Percentiles rank a stretch among this genome's conserved stretches.
These are phyloP conservation scores for Lecanosticta acicola DNA, from an alignment of 2,329 filamentous ascomycete species.

Conservation along the genomic window DNA sequence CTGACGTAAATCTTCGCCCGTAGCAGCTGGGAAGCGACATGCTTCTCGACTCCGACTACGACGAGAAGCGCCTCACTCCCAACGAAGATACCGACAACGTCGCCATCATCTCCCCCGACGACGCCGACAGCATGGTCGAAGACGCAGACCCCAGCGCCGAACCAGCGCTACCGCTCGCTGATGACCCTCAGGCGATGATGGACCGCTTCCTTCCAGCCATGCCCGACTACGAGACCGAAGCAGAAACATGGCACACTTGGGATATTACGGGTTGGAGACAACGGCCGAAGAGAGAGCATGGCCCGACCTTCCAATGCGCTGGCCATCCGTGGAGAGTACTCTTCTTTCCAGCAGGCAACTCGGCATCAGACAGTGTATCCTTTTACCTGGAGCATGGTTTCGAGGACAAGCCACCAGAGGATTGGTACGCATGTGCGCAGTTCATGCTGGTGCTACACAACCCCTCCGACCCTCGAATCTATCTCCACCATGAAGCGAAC, in stretches of 20 bases:
- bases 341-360: constrained; percentile 93
- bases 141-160: constrained; percentile 41
- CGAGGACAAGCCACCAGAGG: constrained; percentile 66
- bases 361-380: constrained; percentile 77
- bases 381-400: constrained; percentile 96
- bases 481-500: constrained; percentile 69
- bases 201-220: constrained; percentile 69
- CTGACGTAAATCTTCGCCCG: constrained; percentile 20
- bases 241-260: constrained; percentile 77
- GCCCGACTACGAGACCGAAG: constrained; percentile 73
- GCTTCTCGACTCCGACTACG: constrained; percentile 57
- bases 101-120: constrained; percentile 56
- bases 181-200: constrained; percentile 76
- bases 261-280: constrained; percentile 76
- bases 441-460: constrained; percentile 95
- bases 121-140: constrained; percentile 51
- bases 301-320: constrained; percentile 79
- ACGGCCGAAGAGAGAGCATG: constrained; percentile 74
- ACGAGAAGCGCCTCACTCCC: constrained; percentile 51
- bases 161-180: constrained; percentile 46
- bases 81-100: constrained; percentile 39
- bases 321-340: constrained; percentile 91
- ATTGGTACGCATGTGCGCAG: constrained; percentile 95
- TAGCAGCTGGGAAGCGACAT: constrained; percentile 55
- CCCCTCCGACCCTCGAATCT: constrained; percentile 81